Conservation (phyloP, 208 protist genomes). For the Acanthamoeba healyi region DNA sequence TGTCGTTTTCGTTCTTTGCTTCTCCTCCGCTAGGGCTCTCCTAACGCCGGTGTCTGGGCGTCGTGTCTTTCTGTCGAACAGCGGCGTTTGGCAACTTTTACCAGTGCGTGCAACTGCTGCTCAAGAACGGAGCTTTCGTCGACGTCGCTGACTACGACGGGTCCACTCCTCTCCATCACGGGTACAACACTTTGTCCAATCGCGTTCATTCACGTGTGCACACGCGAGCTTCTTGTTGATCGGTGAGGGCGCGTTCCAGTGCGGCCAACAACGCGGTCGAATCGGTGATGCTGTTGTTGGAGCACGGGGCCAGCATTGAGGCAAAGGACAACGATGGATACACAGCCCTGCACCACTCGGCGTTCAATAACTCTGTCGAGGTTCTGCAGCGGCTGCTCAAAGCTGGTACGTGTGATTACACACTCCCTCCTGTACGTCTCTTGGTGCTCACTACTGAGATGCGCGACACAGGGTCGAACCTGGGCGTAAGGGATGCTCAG, state of each 20-base stretch:
- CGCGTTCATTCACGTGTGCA: too few species aligned
- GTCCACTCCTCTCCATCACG: slow-evolving; percentile 6
- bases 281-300: background rate
- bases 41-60: background rate
- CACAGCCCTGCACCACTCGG: slow-evolving; percentile 27
- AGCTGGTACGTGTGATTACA: background rate
- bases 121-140: background rate
- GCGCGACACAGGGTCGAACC: background rate
- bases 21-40: too few species aligned
- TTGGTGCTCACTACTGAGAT: background rate
- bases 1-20: background rate
- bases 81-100: slow-evolving; percentile 44
- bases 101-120: slow-evolving; percentile 9
- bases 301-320: background rate
- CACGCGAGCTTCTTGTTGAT: background rate
- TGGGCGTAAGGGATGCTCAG: background rate
- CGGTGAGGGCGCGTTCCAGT: too few species aligned
- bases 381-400: background rate
- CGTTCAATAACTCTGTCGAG: background rate
- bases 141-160: background rate
- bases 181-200: too few species aligned
- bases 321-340: background rate
- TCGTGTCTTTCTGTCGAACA: background rate
- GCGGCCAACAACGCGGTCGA: slow-evolving; percentile 30
- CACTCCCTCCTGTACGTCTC: too few species aligned